A percentile compares a stretch with the other conserved stretches of the same genome.
These are phyloP conservation scores for Bretschneidera sinensis DNA, from an alignment of 345 rosid species.

Conservation along the genomic window DNA sequence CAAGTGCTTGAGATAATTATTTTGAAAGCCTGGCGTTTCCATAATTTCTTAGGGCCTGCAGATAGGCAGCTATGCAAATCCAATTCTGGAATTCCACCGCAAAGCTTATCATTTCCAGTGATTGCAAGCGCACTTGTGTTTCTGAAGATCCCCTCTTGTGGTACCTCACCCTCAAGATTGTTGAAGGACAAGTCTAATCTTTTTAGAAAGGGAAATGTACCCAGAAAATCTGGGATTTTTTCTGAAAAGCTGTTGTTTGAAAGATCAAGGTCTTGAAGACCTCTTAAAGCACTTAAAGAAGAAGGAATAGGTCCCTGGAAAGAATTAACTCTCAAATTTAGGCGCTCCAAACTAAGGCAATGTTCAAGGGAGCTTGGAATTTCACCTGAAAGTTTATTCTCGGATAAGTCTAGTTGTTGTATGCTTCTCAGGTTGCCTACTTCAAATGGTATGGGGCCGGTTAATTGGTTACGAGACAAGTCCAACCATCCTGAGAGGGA, in stretches of 20 bases:
- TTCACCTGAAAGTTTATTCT: slow-evolving; percentile 28
- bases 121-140: slow-evolving; percentile 28
- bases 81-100: slow-evolving; percentile 27
- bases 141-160: slow-evolving; percentile 27
- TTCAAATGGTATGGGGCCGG: slow-evolving; percentile 19
- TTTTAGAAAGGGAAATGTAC: neutral
- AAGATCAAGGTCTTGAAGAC: slow-evolving; percentile 27
- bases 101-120: slow-evolving; percentile 26
- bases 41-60: too few relatives aligned
- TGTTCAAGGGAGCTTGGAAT: slow-evolving; percentile 23
- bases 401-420: neutral
- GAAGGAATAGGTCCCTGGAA: slow-evolving; percentile 33
- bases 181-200: slow-evolving; percentile 37
- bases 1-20: too few relatives aligned
- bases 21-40: too few relatives aligned
- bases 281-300: slow-evolving; percentile 22
- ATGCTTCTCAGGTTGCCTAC: slow-evolving; percentile 21
- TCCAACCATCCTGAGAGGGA: slow-evolving; percentile 1
- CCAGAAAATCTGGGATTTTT: slow-evolving; percentile 16
- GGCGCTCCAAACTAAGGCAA: slow-evolving; percentile 17
- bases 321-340: slow-evolving; percentile 19
- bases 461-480: slow-evolving; percentile 28
- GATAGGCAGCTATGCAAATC: slow-evolving; percentile 12
- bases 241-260: slow-evolving; percentile 36
- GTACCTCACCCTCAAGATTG: slow-evolving; percentile 39